Conservation (phyloP, 352 stramenopile genomes). For the Phytophthora palmivora region DNA sequence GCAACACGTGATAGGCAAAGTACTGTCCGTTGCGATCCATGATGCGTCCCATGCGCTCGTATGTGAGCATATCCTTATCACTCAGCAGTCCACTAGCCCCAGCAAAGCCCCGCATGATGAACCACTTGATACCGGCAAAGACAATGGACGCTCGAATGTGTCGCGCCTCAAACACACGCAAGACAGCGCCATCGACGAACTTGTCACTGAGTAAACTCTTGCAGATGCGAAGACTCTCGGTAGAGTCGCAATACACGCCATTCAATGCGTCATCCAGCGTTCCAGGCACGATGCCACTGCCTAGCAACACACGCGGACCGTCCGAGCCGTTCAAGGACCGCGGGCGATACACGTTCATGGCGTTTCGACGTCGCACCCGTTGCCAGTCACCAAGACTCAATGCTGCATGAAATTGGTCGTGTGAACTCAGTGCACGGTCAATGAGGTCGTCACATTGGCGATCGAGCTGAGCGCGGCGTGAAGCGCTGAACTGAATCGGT, state of each 20-base stretch:
- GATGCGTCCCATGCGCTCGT: conserved; percentile 70
- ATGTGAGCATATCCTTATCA: conserved; percentile 62
- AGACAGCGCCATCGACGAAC: conserved; percentile 59
- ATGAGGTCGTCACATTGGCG: conserved; percentile 60
- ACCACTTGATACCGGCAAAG: conserved; percentile 73
- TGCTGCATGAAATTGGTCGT: conserved; percentile 57
- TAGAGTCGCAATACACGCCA: conserved; percentile 63
- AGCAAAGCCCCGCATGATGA: conserved; percentile 46
- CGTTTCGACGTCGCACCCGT: conserved; percentile 54
- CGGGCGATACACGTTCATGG: conserved; percentile 54
- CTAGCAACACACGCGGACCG: conserved; percentile 43
- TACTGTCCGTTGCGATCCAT: conserved; percentile 52
- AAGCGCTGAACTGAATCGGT: conserved; percentile 43
- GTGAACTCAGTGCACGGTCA: conserved; percentile 50
- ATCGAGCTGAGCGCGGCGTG: conserved; percentile 51
- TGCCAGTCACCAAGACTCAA: conserved; percentile 47
- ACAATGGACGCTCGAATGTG: conserved; percentile 53
- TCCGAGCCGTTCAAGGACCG: conserved; percentile 11
- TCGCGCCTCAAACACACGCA: conserved; percentile 59
- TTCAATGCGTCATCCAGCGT: conserved; percentile 56
- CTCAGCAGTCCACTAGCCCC: conserved; percentile 43
- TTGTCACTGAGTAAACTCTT: conserved; percentile 58
- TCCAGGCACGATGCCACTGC: conserved; percentile 58
- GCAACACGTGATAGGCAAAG: conserved; percentile 67
- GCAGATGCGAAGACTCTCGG: conserved; percentile 57